Percentiles rank a stretch among this genome's conserved stretches.
Evolutionary conservation across 2,329 filamentous ascomycete species (phyloP).

Genomic region (Aspergillus costaricaensis): DNA sequence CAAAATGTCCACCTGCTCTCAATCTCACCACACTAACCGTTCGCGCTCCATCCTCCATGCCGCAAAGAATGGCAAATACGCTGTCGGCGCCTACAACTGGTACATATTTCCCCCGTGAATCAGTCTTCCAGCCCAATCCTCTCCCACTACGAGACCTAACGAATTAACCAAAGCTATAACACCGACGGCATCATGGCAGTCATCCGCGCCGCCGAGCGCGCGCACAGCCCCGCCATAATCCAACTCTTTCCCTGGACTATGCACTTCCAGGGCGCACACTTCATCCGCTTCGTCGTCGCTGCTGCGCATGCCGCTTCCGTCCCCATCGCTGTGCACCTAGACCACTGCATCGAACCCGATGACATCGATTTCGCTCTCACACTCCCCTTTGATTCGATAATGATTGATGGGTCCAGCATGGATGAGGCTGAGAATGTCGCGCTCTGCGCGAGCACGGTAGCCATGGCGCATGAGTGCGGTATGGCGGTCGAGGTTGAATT

Average conservation of each 20-base stretch:
- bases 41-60: slow-evolving; percentile 52
- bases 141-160: too few relatives aligned
- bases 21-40: not conserved
- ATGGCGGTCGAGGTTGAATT: slow-evolving; percentile 68
- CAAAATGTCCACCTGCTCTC: too few relatives aligned
- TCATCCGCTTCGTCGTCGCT: slow-evolving; percentile 54
- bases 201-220: slow-evolving; percentile 65
- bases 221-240: slow-evolving; percentile 65
- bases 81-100: slow-evolving; percentile 48
- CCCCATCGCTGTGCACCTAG: slow-evolving; percentile 62
- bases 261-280: slow-evolving; percentile 58
- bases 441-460: slow-evolving; percentile 60
- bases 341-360: slow-evolving; percentile 63
- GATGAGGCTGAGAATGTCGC: slow-evolving; percentile 66
- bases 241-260: slow-evolving; percentile 72
- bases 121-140: too few relatives aligned
- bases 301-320: slow-evolving; percentile 57
- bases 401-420: slow-evolving; percentile 72
- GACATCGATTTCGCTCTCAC: slow-evolving; percentile 55
- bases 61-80: slow-evolving; percentile 55
- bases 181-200: slow-evolving; percentile 67
- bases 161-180: slow-evolving; percentile 54
- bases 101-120: slow-evolving; percentile 32
- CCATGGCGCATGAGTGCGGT: slow-evolving; percentile 1
- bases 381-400: slow-evolving; percentile 65